These are phyloP conservation scores for Rhizophagus sp. DNA, from an alignment of 192 early-diverging fungal species.

Conservation along the genomic window DNA sequence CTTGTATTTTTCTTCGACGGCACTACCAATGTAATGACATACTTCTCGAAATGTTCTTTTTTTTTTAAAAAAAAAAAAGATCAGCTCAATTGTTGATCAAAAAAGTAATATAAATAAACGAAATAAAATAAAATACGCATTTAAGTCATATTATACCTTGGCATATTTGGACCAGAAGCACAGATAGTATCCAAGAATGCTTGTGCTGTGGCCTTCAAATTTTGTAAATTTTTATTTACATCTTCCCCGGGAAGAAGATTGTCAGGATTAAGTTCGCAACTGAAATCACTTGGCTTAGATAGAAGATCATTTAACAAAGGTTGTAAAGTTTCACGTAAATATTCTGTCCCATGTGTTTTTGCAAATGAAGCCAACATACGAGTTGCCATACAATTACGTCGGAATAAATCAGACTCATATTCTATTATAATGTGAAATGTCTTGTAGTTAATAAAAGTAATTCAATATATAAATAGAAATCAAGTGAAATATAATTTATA, in stretches of 20 bases:
- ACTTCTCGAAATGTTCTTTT: conserved; percentile 69
- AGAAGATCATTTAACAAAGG: conserved; percentile 76
- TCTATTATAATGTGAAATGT: background rate
- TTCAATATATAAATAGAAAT: background rate
- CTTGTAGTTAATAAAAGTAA: background rate
- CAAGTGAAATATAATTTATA: conserved; percentile 30
- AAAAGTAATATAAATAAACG: background rate
- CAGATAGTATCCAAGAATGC: conserved; percentile 85
- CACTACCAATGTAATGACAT: conserved; percentile 75
- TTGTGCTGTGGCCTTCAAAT: conserved; percentile 75
- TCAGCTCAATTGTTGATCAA: background rate
- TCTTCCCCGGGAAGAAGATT: conserved; percentile 70
- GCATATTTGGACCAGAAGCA: conserved; percentile 67
- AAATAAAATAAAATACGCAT: background rate
- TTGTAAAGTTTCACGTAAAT: conserved; percentile 76
- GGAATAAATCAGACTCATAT: conserved; percentile 82
- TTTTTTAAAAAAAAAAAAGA: background rate
- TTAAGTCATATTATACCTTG: conserved; percentile 40
- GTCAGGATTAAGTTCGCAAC: conserved; percentile 88
- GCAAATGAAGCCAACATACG: conserved; percentile 83
- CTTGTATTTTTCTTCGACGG: conserved; percentile 81
- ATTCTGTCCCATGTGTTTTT: conserved; percentile 78
- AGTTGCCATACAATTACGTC: conserved; percentile 91
- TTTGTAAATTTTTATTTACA: conserved; percentile 70
- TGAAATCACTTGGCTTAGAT: conserved; percentile 64